Evolutionary conservation across 106 monocot species (phyloP).

Genomic region (Acorus calamus): DNA sequence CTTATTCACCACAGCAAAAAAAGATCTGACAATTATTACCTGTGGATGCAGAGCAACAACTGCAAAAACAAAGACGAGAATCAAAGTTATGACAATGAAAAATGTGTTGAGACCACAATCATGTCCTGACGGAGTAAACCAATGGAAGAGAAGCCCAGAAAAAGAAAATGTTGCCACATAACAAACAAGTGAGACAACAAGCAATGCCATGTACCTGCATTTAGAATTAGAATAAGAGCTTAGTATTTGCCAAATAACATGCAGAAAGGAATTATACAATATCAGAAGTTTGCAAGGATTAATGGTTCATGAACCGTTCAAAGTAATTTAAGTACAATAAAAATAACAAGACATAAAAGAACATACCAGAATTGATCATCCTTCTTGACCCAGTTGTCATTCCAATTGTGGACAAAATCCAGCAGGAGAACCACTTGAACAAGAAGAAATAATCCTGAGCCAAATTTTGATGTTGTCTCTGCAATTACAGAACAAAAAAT

Average conservation of each 20-base stretch:
- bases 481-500: slow-evolving; percentile 12
- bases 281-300: too few species aligned
- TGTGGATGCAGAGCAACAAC: slow-evolving; percentile 84
- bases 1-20: too few species aligned
- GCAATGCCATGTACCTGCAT: slow-evolving; percentile 81
- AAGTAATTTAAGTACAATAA: too few species aligned
- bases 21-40: slow-evolving; percentile 17
- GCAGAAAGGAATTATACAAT: too few species aligned
- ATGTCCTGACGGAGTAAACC: slow-evolving; percentile 91
- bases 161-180: slow-evolving; percentile 83
- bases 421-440: slow-evolving; percentile 97
- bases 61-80: slow-evolving; percentile 80
- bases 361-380: slow-evolving; percentile 90
- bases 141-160: slow-evolving; percentile 89
- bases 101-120: slow-evolving; percentile 94
- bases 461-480: slow-evolving; percentile 91
- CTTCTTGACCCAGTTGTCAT: slow-evolving; percentile 91
- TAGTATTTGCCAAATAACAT: too few species aligned
- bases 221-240: not conserved
- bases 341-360: not conserved
- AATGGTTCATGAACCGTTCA: too few species aligned
- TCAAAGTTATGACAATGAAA: slow-evolving; percentile 74
- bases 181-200: slow-evolving; percentile 81
- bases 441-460: slow-evolving; percentile 95
- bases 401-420: slow-evolving; percentile 99